A percentile compares a stretch with the other conserved stretches of the same genome.
These are phyloP conservation scores for Primulina tabacum DNA, from an alignment of 257 asterid genomes.

Conservation along the genomic window DNA sequence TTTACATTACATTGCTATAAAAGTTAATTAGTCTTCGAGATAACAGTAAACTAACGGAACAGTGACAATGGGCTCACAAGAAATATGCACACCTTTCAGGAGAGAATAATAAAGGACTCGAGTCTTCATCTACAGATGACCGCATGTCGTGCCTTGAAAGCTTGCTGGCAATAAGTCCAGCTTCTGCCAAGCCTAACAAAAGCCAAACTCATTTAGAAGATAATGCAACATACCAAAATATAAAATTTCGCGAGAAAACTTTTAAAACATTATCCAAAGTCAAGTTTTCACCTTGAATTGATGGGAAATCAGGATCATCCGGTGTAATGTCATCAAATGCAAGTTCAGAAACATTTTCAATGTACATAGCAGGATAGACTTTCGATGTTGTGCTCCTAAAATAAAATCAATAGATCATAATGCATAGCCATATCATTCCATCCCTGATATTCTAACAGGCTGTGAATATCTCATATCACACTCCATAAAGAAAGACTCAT, in stretches of 20 bases:
- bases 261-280: slow-evolving; percentile 19
- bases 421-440: slow-evolving; percentile 6
- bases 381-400: slow-evolving; percentile 75
- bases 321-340: slow-evolving; percentile 94
- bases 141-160: slow-evolving; percentile 91
- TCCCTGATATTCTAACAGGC: slow-evolving; percentile 15
- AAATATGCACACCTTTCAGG: slow-evolving; percentile 69
- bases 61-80: slow-evolving; percentile 12
- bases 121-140: slow-evolving; percentile 57
- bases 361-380: slow-evolving; percentile 99
- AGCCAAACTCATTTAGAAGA: slow-evolving; percentile 34
- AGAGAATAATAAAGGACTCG: slow-evolving; percentile 61
- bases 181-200: slow-evolving; percentile 93
- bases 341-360: slow-evolving; percentile 88
- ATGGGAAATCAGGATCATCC: slow-evolving; percentile 89
- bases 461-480: slow-evolving; percentile 14
- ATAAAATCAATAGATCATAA: slow-evolving; percentile 25
- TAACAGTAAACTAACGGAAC: slow-evolving; percentile 20
- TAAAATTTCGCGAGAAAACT: slow-evolving; percentile 15
- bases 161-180: slow-evolving; percentile 97
- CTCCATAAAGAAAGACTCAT: slow-evolving; percentile 20
- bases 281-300: slow-evolving; percentile 72
- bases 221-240: slow-evolving; percentile 15
- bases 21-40: slow-evolving; percentile 12
- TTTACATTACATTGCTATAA: not conserved